Conservation (phyloP, 2,329 filamentous ascomycete genomes). For the Akanthomyces lecanii region DNA sequence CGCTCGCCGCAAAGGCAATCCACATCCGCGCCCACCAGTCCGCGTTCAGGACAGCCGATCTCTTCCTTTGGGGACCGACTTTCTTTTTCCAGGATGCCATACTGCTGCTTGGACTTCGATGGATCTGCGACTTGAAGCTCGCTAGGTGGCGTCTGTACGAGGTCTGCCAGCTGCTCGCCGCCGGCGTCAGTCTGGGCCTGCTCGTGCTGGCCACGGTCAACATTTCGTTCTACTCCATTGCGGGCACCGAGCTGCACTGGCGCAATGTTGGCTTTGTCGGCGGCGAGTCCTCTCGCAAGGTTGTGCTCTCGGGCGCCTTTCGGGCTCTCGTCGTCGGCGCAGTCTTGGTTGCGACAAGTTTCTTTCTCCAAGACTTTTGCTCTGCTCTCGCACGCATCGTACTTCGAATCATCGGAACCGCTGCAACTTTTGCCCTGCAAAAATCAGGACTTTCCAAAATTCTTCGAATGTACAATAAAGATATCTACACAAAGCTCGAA, state of each 20-base stretch:
- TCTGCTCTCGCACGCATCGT: conserved; percentile 21
- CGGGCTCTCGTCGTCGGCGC: conserved; percentile 18
- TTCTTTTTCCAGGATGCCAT: conserved; percentile 5
- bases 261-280: conserved; percentile 25
- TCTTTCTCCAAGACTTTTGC: conserved; percentile 23
- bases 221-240: conserved; percentile 30
- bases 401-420: conserved; percentile 21
- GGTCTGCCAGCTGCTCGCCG: not conserved
- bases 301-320: conserved; percentile 26
- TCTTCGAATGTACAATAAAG: not conserved
- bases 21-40: conserved; percentile 4
- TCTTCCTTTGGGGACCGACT: conserved; percentile 11
- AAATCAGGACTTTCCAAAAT: not conserved
- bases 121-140: not conserved
- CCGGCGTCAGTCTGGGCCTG: not conserved
- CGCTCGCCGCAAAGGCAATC: not conserved
- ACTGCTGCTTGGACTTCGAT: not conserved
- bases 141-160: not conserved
- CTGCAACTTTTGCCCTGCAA: conserved; percentile 9
- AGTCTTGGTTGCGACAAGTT: conserved; percentile 19
- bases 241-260: conserved; percentile 28
- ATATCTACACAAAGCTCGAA: not conserved
- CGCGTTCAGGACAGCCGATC: not conserved
- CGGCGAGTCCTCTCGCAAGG: conserved; percentile 23
- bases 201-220: conserved; percentile 16